Percentiles rank a stretch among this genome's conserved stretches.
These are phyloP conservation scores for Jatropha curcas DNA, from an alignment of 345 rosid species.

Conservation along the genomic window DNA sequence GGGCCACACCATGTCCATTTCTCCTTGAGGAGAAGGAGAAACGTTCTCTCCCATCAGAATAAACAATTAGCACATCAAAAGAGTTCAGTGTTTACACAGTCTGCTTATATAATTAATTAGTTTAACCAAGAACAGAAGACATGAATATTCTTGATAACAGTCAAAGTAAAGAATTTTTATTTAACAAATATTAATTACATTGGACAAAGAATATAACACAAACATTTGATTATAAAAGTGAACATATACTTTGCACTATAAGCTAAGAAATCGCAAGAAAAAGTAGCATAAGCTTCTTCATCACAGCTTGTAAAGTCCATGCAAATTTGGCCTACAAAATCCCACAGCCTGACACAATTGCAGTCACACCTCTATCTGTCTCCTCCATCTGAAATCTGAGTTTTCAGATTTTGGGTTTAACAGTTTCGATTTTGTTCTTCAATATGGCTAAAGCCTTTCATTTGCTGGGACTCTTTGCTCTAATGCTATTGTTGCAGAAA, in stretches of 20 bases:
- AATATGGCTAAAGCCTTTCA: conserved; percentile 31
- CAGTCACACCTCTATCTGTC: conserved; percentile 19
- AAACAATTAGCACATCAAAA: too few species aligned
- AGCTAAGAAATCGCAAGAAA: conserved; percentile 46
- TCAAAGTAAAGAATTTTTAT: conserved; percentile 47
- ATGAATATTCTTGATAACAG: conserved; percentile 36
- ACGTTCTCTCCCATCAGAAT: too few species aligned
- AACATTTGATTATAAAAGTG: background rate
- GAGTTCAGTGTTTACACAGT: too few species aligned
- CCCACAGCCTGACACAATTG: conserved; percentile 27
- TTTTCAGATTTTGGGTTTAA: background rate
- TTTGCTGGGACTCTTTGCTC: conserved; percentile 40
- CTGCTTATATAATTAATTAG: background rate
- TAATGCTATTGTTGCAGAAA: conserved; percentile 41
- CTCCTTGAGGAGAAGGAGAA: too few species aligned
- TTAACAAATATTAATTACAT: background rate
- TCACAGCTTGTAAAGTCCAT: conserved; percentile 47
- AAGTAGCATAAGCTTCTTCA: conserved; percentile 53
- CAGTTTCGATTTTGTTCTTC: background rate
- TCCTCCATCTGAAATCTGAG: conserved; percentile 7
- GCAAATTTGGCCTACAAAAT: conserved; percentile 57
- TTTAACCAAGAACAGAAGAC: conserved; percentile 30
- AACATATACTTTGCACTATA: conserved; percentile 66
- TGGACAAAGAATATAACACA: background rate
- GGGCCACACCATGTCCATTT: background rate